Conservation (phyloP, 164 flowering plant genomes). For the Kingdonia uniflora region DNA sequence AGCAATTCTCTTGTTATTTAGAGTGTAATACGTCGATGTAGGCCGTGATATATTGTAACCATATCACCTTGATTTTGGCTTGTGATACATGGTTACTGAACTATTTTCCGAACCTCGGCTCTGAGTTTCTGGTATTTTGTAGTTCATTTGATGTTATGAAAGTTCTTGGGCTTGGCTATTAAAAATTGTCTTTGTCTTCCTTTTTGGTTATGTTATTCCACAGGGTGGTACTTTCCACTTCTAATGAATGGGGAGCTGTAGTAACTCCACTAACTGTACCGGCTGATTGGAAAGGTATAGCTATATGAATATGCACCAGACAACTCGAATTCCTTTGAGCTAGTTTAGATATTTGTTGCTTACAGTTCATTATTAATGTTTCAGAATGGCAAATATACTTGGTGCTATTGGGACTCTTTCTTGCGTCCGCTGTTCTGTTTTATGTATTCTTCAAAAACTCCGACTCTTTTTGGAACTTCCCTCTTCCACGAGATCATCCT, state of each 20-base stretch:
- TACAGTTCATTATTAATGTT: slow-evolving; percentile 2
- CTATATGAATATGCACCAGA: neutral
- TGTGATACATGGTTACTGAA: no score
- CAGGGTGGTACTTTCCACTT: slow-evolving; percentile 75
- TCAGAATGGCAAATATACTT: slow-evolving; percentile 93
- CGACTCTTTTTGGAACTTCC: slow-evolving; percentile 88
- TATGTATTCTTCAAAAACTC: slow-evolving; percentile 74
- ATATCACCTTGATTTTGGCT: no score
- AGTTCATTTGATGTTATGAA: neutral
- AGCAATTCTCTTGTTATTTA: no score
- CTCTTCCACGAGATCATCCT: slow-evolving; percentile 35
- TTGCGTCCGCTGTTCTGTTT: slow-evolving; percentile 62
- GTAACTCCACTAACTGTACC: slow-evolving; percentile 74
- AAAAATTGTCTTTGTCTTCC: no score
- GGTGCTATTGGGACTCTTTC: slow-evolving; percentile 63
- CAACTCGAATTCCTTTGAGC: no score
- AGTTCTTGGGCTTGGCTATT: no score
- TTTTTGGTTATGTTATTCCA: slow-evolving; percentile 11
- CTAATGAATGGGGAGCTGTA: slow-evolving; percentile 72
- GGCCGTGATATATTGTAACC: no score
- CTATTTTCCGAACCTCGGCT: no score
- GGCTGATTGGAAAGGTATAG: slow-evolving; percentile 89
- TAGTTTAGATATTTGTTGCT: slow-evolving; percentile 3
- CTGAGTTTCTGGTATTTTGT: neutral
- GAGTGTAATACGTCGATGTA: no score